A percentile compares a stretch with the other conserved stretches of the same genome.
These are phyloP conservation scores for Phytophthora chlamydospora DNA, from an alignment of 352 stramenopile species.

Conservation along the genomic window DNA sequence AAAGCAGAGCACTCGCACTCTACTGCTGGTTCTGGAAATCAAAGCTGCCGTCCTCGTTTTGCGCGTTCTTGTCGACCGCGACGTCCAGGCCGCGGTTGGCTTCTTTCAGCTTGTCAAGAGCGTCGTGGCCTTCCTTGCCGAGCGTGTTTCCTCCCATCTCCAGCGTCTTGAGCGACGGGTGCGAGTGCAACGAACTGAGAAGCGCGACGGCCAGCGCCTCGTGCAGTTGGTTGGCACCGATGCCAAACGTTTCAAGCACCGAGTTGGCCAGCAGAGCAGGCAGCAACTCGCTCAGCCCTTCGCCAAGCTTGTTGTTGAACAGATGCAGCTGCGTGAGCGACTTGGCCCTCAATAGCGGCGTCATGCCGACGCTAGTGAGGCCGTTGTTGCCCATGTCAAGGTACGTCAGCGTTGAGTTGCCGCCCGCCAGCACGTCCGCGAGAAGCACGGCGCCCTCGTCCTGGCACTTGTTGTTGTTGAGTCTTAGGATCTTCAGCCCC, in stretches of 20 bases:
- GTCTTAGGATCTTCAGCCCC: slow-evolving; percentile 46
- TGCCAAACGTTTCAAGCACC: slow-evolving; percentile 61
- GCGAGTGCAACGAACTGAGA: slow-evolving; percentile 67
- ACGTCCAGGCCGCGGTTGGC: slow-evolving; percentile 72
- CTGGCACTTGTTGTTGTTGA: slow-evolving; percentile 67
- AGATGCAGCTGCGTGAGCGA: slow-evolving; percentile 65
- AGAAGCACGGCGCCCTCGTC: slow-evolving; percentile 56
- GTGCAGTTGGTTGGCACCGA: slow-evolving; percentile 78
- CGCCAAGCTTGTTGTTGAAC: slow-evolving; percentile 80
- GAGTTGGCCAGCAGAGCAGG: slow-evolving; percentile 57
- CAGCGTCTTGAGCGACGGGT: slow-evolving; percentile 75
- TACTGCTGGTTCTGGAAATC: slow-evolving; percentile 39
- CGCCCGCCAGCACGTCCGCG: slow-evolving; percentile 34
- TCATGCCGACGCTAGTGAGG: slow-evolving; percentile 57
- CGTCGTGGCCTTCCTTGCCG: slow-evolving; percentile 63
- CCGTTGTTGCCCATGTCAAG: slow-evolving; percentile 78
- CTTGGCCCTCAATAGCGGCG: slow-evolving; percentile 46
- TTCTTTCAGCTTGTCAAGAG: slow-evolving; percentile 63
- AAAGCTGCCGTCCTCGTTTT: slow-evolving; percentile 71
- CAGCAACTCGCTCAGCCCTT: slow-evolving; percentile 55
- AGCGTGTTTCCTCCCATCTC: slow-evolving; percentile 88
- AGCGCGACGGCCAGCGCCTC: slow-evolving; percentile 60
- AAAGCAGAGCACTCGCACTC: slow-evolving; percentile 8
- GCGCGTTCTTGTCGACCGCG: slow-evolving; percentile 79
- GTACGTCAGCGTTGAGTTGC: slow-evolving; percentile 52